These are phyloP conservation scores for Trametes versicolor DNA, from an alignment of 1,284 basidiomycete species.

Conservation along the genomic window DNA sequence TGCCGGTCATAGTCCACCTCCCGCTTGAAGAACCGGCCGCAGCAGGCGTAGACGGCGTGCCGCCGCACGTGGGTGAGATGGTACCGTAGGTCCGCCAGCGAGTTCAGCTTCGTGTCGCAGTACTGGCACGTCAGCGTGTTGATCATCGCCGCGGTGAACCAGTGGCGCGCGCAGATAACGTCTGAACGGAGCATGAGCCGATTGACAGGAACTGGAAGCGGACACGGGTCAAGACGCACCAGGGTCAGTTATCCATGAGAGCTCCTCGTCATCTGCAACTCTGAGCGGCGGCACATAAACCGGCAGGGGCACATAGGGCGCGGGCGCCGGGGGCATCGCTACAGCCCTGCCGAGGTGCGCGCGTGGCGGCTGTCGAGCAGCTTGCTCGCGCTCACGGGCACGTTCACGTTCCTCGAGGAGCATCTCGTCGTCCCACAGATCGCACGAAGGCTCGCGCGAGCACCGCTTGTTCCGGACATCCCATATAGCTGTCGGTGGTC, in stretches of 20 bases:
- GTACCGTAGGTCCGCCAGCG: constrained; percentile 49
- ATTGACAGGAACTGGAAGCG: not conserved
- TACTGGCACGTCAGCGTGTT: constrained; percentile 48
- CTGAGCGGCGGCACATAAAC: not conserved
- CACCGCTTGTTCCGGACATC: constrained; percentile 40
- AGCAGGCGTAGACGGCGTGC: constrained; percentile 52
- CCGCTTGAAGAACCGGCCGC: constrained; percentile 52
- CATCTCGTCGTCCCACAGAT: constrained; percentile 53
- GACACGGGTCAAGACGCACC: constrained; percentile 35
- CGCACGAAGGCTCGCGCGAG: constrained; percentile 48
- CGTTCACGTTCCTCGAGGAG: constrained; percentile 49
- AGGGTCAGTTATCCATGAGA: constrained; percentile 49
- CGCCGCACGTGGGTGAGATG: constrained; percentile 46
- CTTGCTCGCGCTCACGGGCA: constrained; percentile 33
- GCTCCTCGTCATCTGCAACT: not conserved
- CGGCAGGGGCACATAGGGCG: constrained; percentile 15
- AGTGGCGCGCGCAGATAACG: constrained; percentile 44
- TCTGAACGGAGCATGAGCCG: constrained; percentile 31
- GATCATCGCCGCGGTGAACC: constrained; percentile 50
- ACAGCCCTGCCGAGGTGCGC: not conserved
- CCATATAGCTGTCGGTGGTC: constrained; percentile 47
- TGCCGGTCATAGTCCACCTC: constrained; percentile 48
- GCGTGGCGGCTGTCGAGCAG: no score
- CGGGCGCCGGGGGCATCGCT: constrained; percentile 25
- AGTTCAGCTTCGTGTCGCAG: constrained; percentile 46